Evolutionary conservation across 352 stramenopile species (phyloP).

Genomic region (Elongisporangium undulatum): DNA sequence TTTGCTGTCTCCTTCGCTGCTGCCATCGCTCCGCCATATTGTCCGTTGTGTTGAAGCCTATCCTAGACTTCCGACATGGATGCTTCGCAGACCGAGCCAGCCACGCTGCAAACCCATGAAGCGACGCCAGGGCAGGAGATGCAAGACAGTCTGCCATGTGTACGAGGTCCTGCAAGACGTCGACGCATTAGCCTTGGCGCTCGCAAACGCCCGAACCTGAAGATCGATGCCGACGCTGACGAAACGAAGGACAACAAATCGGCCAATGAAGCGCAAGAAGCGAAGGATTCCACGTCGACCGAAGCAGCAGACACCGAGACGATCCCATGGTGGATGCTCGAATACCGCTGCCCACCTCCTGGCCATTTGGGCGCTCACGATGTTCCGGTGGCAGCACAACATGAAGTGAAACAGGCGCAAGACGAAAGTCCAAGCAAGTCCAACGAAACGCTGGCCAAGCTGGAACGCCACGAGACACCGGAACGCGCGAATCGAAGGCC

Average conservation of each 20-base stretch:
- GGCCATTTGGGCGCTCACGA: slow-evolving; percentile 45
- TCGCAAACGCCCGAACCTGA: slow-evolving; percentile 8
- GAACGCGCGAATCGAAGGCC: slow-evolving; percentile 31
- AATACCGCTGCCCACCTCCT: slow-evolving; percentile 49
- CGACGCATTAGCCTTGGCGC: not conserved
- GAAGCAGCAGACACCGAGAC: slow-evolving; percentile 3
- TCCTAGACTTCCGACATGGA: not conserved
- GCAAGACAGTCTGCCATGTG: not conserved
- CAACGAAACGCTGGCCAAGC: not conserved
- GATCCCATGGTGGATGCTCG: slow-evolving; percentile 52
- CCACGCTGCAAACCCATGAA: not conserved
- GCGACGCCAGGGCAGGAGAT: not conserved
- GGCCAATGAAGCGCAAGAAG: not conserved
- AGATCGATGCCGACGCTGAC: slow-evolving; percentile 21
- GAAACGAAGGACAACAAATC: slow-evolving; percentile 1
- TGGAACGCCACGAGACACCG: slow-evolving; percentile 29
- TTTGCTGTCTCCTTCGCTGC: not conserved
- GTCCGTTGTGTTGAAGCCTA: not conserved
- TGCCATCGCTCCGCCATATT: not conserved
- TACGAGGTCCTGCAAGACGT: not conserved
- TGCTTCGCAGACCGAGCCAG: not conserved
- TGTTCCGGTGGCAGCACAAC: slow-evolving; percentile 26
- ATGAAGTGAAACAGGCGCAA: slow-evolving; percentile 1
- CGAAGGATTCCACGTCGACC: not conserved
- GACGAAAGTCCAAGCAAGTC: not conserved